A percentile compares a stretch with the other conserved stretches of the same genome.
Conservation (phyloP, 345 rosid genomes). For the Lepidium aucheri region DNA sequence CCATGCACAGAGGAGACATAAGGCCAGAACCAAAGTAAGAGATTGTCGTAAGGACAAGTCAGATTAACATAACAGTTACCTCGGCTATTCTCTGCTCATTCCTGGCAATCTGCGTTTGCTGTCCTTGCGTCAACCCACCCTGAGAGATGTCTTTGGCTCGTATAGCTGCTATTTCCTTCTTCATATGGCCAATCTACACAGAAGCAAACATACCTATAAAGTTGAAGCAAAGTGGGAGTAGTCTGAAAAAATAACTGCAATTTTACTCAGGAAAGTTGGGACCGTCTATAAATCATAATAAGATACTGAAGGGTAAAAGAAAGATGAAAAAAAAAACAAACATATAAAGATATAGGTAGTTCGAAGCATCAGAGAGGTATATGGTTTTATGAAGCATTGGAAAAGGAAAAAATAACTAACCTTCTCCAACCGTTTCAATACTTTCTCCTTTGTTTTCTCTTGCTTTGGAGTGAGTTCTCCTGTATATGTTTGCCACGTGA, state of each 20-base stretch:
- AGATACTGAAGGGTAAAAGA: neutral
- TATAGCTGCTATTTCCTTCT: slow-evolving; percentile 88
- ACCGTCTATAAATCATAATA: neutral
- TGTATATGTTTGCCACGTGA: slow-evolving; percentile 92
- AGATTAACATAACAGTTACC: slow-evolving; percentile 32
- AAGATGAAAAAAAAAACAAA: neutral
- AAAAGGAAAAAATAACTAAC: slow-evolving; percentile 26
- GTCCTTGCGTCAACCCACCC: slow-evolving; percentile 98
- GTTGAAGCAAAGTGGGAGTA: neutral
- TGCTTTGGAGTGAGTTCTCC: slow-evolving; percentile 96
- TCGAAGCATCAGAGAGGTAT: neutral
- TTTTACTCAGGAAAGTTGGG: neutral
- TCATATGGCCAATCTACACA: slow-evolving; percentile 85
- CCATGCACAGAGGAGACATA: neutral
- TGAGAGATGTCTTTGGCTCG: slow-evolving; percentile 92
- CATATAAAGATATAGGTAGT: neutral
- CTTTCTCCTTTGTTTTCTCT: slow-evolving; percentile 85
- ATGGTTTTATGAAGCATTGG: neutral
- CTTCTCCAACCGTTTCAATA: slow-evolving; percentile 76
- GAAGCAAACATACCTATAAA: slow-evolving; percentile 1
- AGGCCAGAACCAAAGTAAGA: neutral
- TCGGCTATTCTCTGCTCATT: slow-evolving; percentile 85
- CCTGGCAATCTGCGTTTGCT: slow-evolving; percentile 97
- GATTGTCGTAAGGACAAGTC: neutral
- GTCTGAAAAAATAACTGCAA: neutral